These are phyloP conservation scores for Avena sativa DNA, from an alignment of 176 grass and related monocot genomes.

Conservation along the genomic window DNA sequence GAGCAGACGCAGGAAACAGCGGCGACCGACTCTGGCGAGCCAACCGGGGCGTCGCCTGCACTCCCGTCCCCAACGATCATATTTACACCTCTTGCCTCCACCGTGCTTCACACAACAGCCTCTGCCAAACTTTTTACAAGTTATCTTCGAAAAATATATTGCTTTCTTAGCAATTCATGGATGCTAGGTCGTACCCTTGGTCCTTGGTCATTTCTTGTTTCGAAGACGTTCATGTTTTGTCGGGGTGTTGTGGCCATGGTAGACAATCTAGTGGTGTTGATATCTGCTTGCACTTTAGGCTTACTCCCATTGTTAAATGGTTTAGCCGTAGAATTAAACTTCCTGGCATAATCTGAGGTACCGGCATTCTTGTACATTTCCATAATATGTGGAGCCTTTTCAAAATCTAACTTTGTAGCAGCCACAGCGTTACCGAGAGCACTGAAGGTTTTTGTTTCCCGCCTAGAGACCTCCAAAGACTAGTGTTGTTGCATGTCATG, in stretches of 20 bases:
- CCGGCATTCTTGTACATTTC: not conserved
- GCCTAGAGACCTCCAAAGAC: not conserved
- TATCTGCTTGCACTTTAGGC: not conserved
- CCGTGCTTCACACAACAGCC: too few species aligned
- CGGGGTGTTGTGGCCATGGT: not conserved
- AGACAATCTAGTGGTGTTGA: not conserved
- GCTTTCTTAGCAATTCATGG: not conserved
- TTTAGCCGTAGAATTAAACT: not conserved
- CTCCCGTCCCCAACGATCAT: too few species aligned
- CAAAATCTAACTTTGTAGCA: not conserved
- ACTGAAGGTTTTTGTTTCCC: not conserved
- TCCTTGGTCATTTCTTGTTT: not conserved
- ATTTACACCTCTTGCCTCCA: too few species aligned
- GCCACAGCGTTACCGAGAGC: not conserved
- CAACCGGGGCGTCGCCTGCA: too few species aligned
- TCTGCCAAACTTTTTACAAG: not conserved
- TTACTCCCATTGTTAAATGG: not conserved
- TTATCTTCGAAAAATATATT: not conserved
- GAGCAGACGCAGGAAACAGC: too few species aligned
- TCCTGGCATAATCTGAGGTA: not conserved
- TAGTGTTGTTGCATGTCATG: constrained; percentile 1
- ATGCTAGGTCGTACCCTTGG: not conserved
- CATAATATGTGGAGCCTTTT: not conserved
- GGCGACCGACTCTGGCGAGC: too few species aligned
- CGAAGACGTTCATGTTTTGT: not conserved